Conservation (phyloP, 1,284 basidiomycete genomes). For the Ustilago vetiveriae region DNA sequence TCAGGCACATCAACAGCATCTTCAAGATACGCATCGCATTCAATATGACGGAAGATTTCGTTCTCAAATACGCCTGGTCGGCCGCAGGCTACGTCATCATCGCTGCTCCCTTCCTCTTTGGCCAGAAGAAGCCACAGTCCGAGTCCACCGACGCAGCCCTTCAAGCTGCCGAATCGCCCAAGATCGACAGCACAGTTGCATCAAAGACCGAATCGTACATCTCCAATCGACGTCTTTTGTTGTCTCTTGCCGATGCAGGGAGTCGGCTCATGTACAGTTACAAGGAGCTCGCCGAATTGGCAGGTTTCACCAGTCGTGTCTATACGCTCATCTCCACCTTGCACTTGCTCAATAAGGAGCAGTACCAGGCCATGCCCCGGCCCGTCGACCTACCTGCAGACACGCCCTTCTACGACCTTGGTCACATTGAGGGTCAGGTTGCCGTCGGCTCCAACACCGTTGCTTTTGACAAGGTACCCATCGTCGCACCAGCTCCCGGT, state of each 20-base stretch:
- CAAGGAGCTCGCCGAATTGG: constrained; percentile 84
- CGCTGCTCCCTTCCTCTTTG: constrained; percentile 63
- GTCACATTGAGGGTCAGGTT: constrained; percentile 68
- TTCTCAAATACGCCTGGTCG: constrained; percentile 67
- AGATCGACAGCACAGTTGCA: constrained; percentile 68
- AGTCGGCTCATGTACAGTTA: constrained; percentile 90
- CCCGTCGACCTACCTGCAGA: constrained; percentile 53
- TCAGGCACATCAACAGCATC: constrained; percentile 89
- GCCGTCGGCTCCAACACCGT: constrained; percentile 37
- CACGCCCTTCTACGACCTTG: constrained; percentile 61
- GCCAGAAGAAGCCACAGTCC: constrained; percentile 35
- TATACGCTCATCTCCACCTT: constrained; percentile 87
- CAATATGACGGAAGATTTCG: constrained; percentile 66
- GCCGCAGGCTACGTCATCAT: constrained; percentile 66
- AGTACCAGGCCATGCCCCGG: constrained; percentile 61
- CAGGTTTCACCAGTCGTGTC: constrained; percentile 87
- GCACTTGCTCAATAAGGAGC: constrained; percentile 70
- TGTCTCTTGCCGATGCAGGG: constrained; percentile 93
- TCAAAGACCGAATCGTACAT: constrained; percentile 81
- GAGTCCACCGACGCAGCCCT: constrained; percentile 69
- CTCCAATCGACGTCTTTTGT: constrained; percentile 82
- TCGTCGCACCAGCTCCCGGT: constrained; percentile 76
- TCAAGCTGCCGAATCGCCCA: constrained; percentile 61
- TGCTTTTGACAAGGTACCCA: constrained; percentile 72
- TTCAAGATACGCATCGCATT: constrained; percentile 76